phyloP scores from a whole-genome alignment of 2,329 filamentous ascomycete genomes.

The Alternaria sp. region DNA sequence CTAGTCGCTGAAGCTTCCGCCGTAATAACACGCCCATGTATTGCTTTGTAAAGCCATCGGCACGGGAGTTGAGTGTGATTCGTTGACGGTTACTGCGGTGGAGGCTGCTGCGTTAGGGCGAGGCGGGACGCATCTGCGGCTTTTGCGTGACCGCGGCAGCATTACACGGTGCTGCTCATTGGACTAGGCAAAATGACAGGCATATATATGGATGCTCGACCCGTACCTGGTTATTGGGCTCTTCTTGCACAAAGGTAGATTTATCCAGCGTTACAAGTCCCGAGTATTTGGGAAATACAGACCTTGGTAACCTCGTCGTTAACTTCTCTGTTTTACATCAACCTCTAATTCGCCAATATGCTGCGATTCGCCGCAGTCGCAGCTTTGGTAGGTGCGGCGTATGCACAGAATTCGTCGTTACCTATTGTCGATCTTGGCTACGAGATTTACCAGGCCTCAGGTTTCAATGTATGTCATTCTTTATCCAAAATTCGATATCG shows the following conservation, averaged over 20 bases:
- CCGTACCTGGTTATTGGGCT: not conserved
- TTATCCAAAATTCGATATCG: not conserved
- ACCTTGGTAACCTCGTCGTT: not conserved
- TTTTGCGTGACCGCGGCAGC: slow-evolving; percentile 9
- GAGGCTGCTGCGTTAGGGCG: slow-evolving; percentile 8
- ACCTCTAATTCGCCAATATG: slow-evolving; percentile 25
- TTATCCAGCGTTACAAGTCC: not conserved
- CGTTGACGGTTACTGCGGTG: slow-evolving; percentile 6
- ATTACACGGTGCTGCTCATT: slow-evolving; percentile 3
- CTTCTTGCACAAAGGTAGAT: not conserved
- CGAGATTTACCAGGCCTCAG: slow-evolving; percentile 59
- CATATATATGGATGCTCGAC: slow-evolving; percentile 6
- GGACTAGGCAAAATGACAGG: slow-evolving; percentile 11
- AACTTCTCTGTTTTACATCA: not conserved
- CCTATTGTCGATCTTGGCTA: slow-evolving; percentile 64
- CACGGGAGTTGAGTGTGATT: slow-evolving; percentile 5
- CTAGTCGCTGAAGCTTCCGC: slow-evolving; percentile 15
- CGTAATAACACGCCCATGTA: slow-evolving; percentile 13
- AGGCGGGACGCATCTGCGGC: slow-evolving; percentile 1
- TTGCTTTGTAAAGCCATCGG: slow-evolving; percentile 6
- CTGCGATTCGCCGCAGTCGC: slow-evolving; percentile 31
- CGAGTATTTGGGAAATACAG: not conserved
- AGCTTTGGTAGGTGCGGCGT: slow-evolving; percentile 34
- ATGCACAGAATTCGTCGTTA: slow-evolving; percentile 43
- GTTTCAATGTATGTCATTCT: slow-evolving; percentile 53